Base-by-base conservation (phyloP, 1,139 yeast species). In the Saccharomyces hybrid region DNA sequence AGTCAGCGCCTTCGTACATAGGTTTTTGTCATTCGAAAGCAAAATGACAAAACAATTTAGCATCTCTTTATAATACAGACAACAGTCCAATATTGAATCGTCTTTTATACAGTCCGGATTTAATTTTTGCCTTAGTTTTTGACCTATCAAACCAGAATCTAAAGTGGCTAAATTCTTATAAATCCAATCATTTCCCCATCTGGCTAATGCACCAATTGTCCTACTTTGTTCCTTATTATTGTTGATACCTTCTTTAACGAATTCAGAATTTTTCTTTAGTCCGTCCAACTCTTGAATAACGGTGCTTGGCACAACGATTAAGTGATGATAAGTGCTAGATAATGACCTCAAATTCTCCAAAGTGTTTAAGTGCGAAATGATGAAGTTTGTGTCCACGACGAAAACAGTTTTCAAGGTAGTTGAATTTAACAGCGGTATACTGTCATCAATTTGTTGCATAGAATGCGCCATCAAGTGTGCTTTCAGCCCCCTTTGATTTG, bases 41-140 rank as follows among this genome's bases (percentile, higher is more conserved):
- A 88, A 69, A 4, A 89, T 78, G 4, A 85, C 85, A 51, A 88
- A 72, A 48, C 77, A 73, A 16, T 66, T 57, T 13, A 76, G 67
- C 26, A 67, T 66, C 25, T 75, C 69, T 58, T 79, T 76, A 57
- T 84, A 83, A 65, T 78, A 90, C 30, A 86, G 63, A 62, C 96
- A 86, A 66, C 97, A 89, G 69, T 91, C 97, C 41, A 90, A 70
- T 57, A 91, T 90, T 0, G 96, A 79, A 63, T 90, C 96, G 67
- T 91, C 98, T 55, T 87, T 85, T 0, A 57, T 58, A 1, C 82
- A 68, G 5, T 66, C 52, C 51, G 63, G 60, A 57, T 73, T 81
- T 62, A 83, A 55, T 44, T 74, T 71, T 64, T 90, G 88, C 28
- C 74, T 71, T 38, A 78, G 54, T 59, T 77, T 80, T 66, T 91